A percentile compares a stretch with the other conserved stretches of the same genome.
Evolutionary conservation across 306 rosid genomes (phyloP).

Genomic region (Lathyrus oleraceus): DNA sequence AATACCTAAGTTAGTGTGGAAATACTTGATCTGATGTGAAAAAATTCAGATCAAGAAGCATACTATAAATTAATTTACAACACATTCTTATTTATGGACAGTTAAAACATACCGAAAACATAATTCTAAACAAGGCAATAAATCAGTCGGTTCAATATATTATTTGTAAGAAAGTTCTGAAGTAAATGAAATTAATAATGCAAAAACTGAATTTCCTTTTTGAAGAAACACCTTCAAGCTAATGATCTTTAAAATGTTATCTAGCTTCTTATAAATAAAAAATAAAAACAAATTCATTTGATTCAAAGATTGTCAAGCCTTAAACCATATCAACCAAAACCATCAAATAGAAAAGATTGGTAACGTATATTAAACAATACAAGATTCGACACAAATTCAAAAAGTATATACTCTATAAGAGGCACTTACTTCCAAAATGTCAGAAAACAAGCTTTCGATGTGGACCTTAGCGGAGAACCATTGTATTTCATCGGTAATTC

Average conservation of each 20-base stretch:
- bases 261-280: neutral
- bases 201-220: neutral
- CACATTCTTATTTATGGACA: neutral
- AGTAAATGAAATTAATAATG: neutral
- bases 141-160: conserved; percentile 1
- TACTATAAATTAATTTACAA: neutral
- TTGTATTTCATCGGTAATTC: neutral
- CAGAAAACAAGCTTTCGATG: conserved; percentile 18
- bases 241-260: neutral
- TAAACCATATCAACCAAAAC: neutral
- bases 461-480: neutral
- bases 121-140: neutral
- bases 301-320: conserved; percentile 5
- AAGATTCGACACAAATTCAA: neutral
- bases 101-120: neutral
- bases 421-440: conserved; percentile 10
- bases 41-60: neutral
- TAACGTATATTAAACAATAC: neutral
- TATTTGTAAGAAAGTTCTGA: neutral
- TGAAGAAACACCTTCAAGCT: neutral
- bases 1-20: neutral
- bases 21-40: neutral
- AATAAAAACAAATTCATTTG: neutral
- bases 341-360: conserved; percentile 5
- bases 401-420: neutral